Evolutionary conservation across 441 rosid genomes (phyloP), one percentile per base, ranked within the genome.

Genomic region (Euphorbia corollata): DNA sequence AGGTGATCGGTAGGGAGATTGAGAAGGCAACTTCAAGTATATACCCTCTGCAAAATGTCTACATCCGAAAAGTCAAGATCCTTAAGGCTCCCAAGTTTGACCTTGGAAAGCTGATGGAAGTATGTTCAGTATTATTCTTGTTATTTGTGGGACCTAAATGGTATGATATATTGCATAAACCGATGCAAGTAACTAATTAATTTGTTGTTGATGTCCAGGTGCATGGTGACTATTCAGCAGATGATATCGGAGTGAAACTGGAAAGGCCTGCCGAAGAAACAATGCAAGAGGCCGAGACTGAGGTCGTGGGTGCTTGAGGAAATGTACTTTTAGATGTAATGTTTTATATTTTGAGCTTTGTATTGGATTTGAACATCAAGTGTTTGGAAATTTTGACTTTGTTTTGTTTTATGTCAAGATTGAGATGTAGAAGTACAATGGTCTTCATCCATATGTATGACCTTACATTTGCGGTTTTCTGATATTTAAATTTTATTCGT

Each of bases 61-160:
- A 73, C 64, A 88, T 88, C 55, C 83, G 92, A 18, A 88, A 88
- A 74, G 92, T 88, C 68, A 88, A 88, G 78, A 85, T 88, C 65
- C 72, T 88, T 36, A 88, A 87, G 65, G 85, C 96, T 48, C 96
- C 96, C 67, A 88, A 88, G 71, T 88, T 87, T 65, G 96, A 88
- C 68, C 89, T 88, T 22, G 96, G 96, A 61, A 88, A 84, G 74
- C 73, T 88, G 78, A 88, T 88, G 96, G 90, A 85, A 75, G 91
- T 81, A 68, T 54, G 27, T 51, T 41, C 48, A 30, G 12, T 8
- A 9, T 10, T 43, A 4, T 12, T 6, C 57, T 10, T 18, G 9
- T 36, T 36, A 36, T 5, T 36, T 36, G 9, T 2, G 41, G 41
- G 47, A 41, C 15, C 12, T 1, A 11, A 41, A 0, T 11, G 47